A percentile compares a stretch with the other conserved stretches of the same genome.
phyloP scores from a whole-genome alignment of 129 eudicot species.

The Artemisia annua region DNA sequence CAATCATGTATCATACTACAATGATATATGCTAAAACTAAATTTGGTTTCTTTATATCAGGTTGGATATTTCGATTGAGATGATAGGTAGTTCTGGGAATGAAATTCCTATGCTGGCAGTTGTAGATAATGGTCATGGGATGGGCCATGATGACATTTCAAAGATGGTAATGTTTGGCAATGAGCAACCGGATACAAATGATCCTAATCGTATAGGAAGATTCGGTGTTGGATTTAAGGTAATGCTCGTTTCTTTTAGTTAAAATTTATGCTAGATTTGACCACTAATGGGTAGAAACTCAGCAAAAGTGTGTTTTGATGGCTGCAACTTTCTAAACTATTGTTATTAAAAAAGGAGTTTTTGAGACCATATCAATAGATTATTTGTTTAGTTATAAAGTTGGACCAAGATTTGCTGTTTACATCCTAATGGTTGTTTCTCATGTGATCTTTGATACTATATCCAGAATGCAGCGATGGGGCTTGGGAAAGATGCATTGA shows the following conservation, averaged over 20 bases:
- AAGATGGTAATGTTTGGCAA: constrained; percentile 76
- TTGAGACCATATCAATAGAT: no score
- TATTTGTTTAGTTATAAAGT: no score
- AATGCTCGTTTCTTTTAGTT: neutral
- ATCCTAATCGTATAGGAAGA: constrained; percentile 60
- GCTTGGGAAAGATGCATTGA: constrained; percentile 79
- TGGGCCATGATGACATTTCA: constrained; percentile 59
- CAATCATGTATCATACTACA: no score
- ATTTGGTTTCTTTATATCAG: neutral
- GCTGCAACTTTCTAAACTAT: no score
- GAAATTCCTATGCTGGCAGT: constrained; percentile 71
- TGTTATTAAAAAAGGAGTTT: no score
- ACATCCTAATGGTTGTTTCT: neutral
- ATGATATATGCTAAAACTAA: neutral
- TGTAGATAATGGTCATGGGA: constrained; percentile 72
- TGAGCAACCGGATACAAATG: constrained; percentile 48
- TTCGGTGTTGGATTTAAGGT: constrained; percentile 87
- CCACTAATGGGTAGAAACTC: no score
- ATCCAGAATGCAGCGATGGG: constrained; percentile 72
- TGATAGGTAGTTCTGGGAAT: constrained; percentile 40
- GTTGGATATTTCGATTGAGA: constrained; percentile 41
- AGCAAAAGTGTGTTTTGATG: no score
- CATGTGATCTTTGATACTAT: neutral
- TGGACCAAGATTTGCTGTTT: neutral
- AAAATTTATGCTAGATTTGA: no score